Conservation (phyloP, 2,329 filamentous ascomycete species). For the Pseudogymnoascus sp. region DNA sequence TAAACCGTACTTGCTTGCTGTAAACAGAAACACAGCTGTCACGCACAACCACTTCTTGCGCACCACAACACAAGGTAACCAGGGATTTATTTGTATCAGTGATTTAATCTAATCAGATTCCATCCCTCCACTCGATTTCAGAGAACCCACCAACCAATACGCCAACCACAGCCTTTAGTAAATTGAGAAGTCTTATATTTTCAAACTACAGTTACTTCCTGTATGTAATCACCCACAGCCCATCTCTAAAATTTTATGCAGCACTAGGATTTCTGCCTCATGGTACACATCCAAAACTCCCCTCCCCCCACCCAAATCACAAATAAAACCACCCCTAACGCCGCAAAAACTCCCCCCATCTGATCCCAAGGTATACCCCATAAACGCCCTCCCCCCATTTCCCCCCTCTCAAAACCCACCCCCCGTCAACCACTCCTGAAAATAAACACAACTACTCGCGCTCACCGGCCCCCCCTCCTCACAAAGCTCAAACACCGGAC, state of each 20-base stretch:
- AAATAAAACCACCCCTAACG: background rate
- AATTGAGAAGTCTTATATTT: background rate
- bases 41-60: no score
- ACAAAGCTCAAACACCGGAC: constrained; percentile 89
- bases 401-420: background rate
- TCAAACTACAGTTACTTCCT: background rate
- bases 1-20: no score
- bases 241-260: background rate
- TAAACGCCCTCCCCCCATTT: background rate
- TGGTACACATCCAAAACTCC: background rate
- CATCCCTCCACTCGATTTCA: background rate
- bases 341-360: background rate
- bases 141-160: background rate
- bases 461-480: constrained; percentile 85
- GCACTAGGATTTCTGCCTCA: background rate
- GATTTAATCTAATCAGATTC: no score
- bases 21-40: no score
- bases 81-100: no score
- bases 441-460: constrained; percentile 85
- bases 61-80: no score
- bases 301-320: background rate
- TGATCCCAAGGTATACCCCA: background rate
- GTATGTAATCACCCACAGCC: background rate
- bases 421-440: constrained; percentile 58
- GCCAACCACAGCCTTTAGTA: background rate